Conservation (phyloP, 1,139 yeast genomes). For the Scheffersomyces cryptocercus region DNA sequence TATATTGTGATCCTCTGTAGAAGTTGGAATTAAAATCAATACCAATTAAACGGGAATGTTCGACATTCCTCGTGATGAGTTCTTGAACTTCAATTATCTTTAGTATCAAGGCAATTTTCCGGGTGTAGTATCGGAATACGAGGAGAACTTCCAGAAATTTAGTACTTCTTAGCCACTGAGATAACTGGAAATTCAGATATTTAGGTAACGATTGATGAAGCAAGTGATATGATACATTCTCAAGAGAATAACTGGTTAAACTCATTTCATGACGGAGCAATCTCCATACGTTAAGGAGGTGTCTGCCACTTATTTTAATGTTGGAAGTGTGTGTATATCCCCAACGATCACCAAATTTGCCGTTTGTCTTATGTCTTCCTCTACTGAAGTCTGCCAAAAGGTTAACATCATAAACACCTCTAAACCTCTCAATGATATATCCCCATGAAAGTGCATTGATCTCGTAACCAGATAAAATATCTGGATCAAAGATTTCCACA, state of each 20-base stretch:
- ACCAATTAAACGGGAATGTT: slow-evolving; percentile 84
- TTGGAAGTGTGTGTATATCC: slow-evolving; percentile 79
- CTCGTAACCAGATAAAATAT: slow-evolving; percentile 83
- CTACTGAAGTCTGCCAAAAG: slow-evolving; percentile 47
- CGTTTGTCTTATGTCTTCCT: slow-evolving; percentile 47
- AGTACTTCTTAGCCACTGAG: slow-evolving; percentile 46
- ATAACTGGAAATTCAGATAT: slow-evolving; percentile 51
- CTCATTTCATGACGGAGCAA: slow-evolving; percentile 61
- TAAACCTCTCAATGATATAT: slow-evolving; percentile 69
- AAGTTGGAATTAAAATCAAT: slow-evolving; percentile 87
- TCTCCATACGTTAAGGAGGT: slow-evolving; percentile 84
- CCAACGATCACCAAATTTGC: slow-evolving; percentile 72
- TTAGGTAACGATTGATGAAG: slow-evolving; percentile 70
- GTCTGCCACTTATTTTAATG: slow-evolving; percentile 73
- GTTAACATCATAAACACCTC: slow-evolving; percentile 48
- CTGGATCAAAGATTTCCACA: slow-evolving; percentile 78
- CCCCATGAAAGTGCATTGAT: slow-evolving; percentile 88
- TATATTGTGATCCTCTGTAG: slow-evolving; percentile 89
- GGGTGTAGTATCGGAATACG: slow-evolving; percentile 53
- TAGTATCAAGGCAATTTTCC: slow-evolving; percentile 45
- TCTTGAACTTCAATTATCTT: slow-evolving; percentile 63
- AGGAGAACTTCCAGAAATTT: slow-evolving; percentile 27
- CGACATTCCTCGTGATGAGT: slow-evolving; percentile 69
- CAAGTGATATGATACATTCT: slow-evolving; percentile 69
- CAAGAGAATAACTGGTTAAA: slow-evolving; percentile 70